Conservation (phyloP, 2,329 filamentous ascomycete genomes). For the Coniosporium tulheliwenetii region DNA sequence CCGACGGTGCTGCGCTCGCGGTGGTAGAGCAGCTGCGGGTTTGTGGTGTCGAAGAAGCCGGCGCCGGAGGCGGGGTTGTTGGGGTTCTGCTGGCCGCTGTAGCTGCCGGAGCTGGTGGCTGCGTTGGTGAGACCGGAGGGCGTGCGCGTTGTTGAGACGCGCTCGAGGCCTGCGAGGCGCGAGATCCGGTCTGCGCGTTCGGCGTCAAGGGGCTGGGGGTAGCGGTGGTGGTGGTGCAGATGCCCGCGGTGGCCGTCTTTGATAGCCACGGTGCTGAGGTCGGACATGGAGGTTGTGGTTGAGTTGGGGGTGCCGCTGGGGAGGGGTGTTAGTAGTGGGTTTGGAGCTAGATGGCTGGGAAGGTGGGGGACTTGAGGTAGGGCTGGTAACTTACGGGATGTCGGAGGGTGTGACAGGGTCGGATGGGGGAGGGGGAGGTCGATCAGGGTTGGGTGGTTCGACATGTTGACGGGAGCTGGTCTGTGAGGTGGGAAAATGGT, state of each 20-base stretch:
- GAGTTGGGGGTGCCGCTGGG: conserved; percentile 80
- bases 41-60: conserved; percentile 69
- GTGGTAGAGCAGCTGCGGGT: conserved; percentile 20
- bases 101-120: conserved; percentile 46
- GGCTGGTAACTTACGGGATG: conserved; percentile 51
- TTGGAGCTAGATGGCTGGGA: conserved; percentile 3
- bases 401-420: conserved; percentile 79
- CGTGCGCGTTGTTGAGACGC: conserved; percentile 59
- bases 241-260: conserved; percentile 90
- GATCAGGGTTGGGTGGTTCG: conserved; percentile 51
- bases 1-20: conserved; percentile 77
- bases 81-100: conserved; percentile 13
- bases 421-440: conserved; percentile 72
- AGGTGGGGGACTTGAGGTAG: neutral
- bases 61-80: conserved; percentile 31
- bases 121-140: conserved; percentile 16
- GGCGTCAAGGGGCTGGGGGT: conserved; percentile 62
- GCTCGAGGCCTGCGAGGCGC: conserved; percentile 79
- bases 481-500: neutral
- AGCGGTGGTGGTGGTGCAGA: conserved; percentile 42
- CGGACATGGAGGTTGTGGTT: conserved; percentile 78
- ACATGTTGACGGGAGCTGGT: conserved; percentile 9
- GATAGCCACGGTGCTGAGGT: conserved; percentile 85
- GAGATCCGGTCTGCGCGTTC: conserved; percentile 93
- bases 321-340: conserved; percentile 8